Base-by-base conservation (phyloP, 2,329 filamentous ascomycete genomes). In the Macroventuria anomochaeta region DNA sequence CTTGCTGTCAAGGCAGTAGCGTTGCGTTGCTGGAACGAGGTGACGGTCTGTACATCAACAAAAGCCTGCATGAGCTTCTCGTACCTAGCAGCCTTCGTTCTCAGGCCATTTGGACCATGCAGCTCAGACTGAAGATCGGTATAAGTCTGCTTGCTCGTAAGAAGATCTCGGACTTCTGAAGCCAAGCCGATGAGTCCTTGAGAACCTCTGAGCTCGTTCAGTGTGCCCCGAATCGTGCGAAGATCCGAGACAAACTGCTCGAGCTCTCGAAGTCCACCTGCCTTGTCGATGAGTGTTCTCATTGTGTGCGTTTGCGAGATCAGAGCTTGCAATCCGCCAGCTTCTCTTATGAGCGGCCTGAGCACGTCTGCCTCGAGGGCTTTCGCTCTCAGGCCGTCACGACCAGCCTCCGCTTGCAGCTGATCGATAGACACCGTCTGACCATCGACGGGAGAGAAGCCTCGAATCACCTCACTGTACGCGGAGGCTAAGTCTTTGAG, bases 361-460 rank as follows among this genome's bases (percentile, higher is more conserved):
- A 64, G 40, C 6, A 51, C 23, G 29, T 63, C 54, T 15, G 52
- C 52, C 49, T 63, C 54, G 12, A 59, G 56, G 5, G 62, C 62
- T 42, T 60, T 63, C 21, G 56, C 54, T 28, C 56, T 55, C 25
- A 64, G 29, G 31, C 59, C 58, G 26, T 57, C 52, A 42, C 29
- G 37, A 18, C 56, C 59, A 37, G 58, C 58, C 28, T 63, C 60
- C 4, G 48, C 47, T 17, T 50, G 58, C 28, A 64, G 50, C 37
- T 64, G 58, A 2, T 58, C 46, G 31, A 63, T 51, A 21, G 52
- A 52, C 5, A 46, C 28, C 6, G 28, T 23, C 11, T 32, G 41
- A 8, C 41, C 48, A 4, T 55, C 37, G 10, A n/a, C 26, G 7
- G 40, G 18, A 13, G 49, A 25, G 5, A 32, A 47, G 21, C 62